Conservation (phyloP, 352 stramenopile species). For the Pythium guiyangense region DNA sequence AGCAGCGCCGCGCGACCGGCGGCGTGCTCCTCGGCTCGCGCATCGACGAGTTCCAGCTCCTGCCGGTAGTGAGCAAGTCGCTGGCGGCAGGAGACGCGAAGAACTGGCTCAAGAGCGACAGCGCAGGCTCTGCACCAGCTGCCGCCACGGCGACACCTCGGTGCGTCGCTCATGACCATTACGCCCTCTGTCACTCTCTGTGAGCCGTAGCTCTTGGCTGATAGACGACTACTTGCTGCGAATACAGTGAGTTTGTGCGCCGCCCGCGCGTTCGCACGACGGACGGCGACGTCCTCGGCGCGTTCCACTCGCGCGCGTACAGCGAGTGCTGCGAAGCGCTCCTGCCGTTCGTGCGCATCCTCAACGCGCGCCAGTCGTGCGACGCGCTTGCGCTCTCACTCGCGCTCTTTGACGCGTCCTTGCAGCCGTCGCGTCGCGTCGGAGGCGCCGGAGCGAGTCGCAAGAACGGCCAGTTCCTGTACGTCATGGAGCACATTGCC, state of each 20-base stretch:
- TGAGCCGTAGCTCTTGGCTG: not conserved
- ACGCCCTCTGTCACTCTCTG: not conserved
- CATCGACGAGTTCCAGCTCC: constrained; percentile 13
- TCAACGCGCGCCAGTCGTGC: constrained; percentile 68
- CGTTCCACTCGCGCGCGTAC: constrained; percentile 49
- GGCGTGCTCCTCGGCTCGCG: constrained; percentile 6
- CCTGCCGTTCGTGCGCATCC: constrained; percentile 30
- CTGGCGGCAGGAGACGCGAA: constrained; percentile 6
- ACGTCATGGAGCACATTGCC: constrained; percentile 46
- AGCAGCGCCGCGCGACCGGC: not conserved
- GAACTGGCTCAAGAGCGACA: constrained; percentile 8
- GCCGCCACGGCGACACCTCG: not conserved
- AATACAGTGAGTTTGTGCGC: constrained; percentile 52
- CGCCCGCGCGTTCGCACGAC: constrained; percentile 35
- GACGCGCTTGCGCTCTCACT: constrained; percentile 58
- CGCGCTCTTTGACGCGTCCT: constrained; percentile 21
- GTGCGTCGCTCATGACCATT: not conserved
- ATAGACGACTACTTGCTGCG: too few species aligned
- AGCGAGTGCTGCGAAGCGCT: constrained; percentile 31
- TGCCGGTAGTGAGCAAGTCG: constrained; percentile 4
- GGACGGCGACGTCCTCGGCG: constrained; percentile 47
- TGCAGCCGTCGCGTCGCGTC: not conserved
- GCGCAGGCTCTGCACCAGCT: not conserved
- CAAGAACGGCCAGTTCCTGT: constrained; percentile 21
- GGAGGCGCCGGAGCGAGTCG: not conserved